Conservation (phyloP, 805 yeast species). For the Yarrowia sp. region DNA sequence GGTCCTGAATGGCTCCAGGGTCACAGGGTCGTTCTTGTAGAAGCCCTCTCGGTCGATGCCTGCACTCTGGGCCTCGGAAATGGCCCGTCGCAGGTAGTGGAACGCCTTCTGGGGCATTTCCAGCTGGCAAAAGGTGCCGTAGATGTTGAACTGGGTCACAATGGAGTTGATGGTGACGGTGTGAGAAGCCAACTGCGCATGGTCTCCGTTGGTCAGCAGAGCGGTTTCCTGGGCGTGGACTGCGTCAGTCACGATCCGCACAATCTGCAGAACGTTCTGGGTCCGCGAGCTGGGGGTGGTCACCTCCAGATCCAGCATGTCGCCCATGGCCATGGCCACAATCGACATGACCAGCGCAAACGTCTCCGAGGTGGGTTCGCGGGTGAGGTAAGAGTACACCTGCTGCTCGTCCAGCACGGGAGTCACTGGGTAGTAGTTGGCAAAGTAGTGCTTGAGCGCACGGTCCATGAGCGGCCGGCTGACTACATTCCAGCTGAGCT, state of each 20-base stretch:
- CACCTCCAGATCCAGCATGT: constrained; percentile 11
- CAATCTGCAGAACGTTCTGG: constrained; percentile 27
- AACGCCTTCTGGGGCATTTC: constrained; percentile 30
- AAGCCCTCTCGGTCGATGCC: constrained; percentile 23
- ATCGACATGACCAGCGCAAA: constrained; percentile 30
- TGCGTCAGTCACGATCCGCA: constrained; percentile 7
- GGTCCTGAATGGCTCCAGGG: constrained; percentile 25
- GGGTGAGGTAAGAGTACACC: background rate
- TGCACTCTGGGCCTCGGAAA: constrained; percentile 10
- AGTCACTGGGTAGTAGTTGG: constrained; percentile 20
- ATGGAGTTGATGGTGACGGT: constrained; percentile 14
- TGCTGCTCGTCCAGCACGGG: constrained; percentile 12
- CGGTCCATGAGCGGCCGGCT: constrained; percentile 2
- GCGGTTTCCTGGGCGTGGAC: background rate
- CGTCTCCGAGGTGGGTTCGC: constrained; percentile 13
- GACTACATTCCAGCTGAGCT: constrained; percentile 23
- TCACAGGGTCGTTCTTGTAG: constrained; percentile 3
- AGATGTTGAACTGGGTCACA: constrained; percentile 15
- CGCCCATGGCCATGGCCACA: constrained; percentile 32
- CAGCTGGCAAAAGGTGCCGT: constrained; percentile 25
- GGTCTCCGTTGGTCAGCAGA: background rate
- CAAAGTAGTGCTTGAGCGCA: constrained; percentile 20
- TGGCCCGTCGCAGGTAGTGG: constrained; percentile 2
- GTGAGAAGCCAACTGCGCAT: background rate
- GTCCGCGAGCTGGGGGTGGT: constrained; percentile 1